Evolutionary conservation across 345 rosid genomes (phyloP).

Genomic region (Gossypium ekmanianum): DNA sequence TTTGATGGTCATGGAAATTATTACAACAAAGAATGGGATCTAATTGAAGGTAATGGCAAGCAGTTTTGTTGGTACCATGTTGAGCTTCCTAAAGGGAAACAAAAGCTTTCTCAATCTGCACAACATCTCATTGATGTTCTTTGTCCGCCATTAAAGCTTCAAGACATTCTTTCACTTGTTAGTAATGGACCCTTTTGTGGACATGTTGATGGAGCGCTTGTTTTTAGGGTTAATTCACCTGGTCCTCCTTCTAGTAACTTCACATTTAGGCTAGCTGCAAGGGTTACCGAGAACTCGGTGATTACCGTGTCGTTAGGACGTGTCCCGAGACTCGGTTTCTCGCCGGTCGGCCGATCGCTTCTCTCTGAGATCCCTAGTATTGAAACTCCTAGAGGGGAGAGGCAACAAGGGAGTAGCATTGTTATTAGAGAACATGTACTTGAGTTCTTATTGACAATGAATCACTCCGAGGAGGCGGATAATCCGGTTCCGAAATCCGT

Average conservation of each 20-base stretch:
- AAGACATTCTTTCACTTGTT: slow-evolving; percentile 85
- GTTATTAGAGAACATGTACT: slow-evolving; percentile 98
- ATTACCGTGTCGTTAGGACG: slow-evolving; percentile 88
- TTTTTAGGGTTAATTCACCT: slow-evolving; percentile 92
- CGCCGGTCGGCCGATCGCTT: slow-evolving; percentile 70
- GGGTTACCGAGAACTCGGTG: slow-evolving; percentile 84
- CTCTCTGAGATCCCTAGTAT: slow-evolving; percentile 87
- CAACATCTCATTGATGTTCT: slow-evolving; percentile 84
- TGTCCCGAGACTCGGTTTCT: slow-evolving; percentile 91
- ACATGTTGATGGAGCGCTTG: slow-evolving; percentile 90
- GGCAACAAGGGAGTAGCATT: slow-evolving; percentile 54
- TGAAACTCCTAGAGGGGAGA: slow-evolving; percentile 56
- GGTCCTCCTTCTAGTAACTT: slow-evolving; percentile 74
- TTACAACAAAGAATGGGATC: slow-evolving; percentile 78
- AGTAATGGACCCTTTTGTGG: slow-evolving; percentile 95
- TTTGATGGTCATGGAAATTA: slow-evolving; percentile 80
- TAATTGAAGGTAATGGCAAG: slow-evolving; percentile 56
- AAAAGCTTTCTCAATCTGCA: slow-evolving; percentile 73
- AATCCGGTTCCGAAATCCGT: slow-evolving; percentile 85
- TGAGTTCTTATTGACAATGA: slow-evolving; percentile 90
- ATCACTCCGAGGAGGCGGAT: slow-evolving; percentile 97
- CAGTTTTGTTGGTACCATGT: slow-evolving; percentile 98
- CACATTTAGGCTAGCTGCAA: slow-evolving; percentile 86
- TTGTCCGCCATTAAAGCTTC: slow-evolving; percentile 93
- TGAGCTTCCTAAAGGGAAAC: slow-evolving; percentile 79